Base-by-base conservation (phyloP, 2,329 filamentous ascomycete species). In the Penicillium sp. region DNA sequence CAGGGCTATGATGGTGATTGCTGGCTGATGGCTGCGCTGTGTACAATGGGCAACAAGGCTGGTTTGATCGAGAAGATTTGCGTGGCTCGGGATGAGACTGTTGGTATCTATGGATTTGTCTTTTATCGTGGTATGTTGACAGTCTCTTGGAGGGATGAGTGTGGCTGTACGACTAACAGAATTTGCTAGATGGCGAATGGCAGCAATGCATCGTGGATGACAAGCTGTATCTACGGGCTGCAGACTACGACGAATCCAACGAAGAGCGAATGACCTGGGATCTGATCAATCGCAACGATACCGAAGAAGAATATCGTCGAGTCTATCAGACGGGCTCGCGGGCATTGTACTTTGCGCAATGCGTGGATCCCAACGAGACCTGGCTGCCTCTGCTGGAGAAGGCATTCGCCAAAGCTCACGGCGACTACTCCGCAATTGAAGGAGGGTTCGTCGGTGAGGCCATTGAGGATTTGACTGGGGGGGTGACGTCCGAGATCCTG, bases 121-220 rank as follows among this genome's bases (percentile, higher is more conserved):
- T 94, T 95, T 71, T 86, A 90, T 74, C 84, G 90, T 65, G 85
- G 84, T 82, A 74, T 63, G 73, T 61, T 7, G 4, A 53, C 10
- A 11, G 0, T 28, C 3, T 4, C 20, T 20, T 37, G 38, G 7
- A 22, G 14, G 38, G 38, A 20, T 5, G 5, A 2, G 14, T 25
- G 6, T n/a, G 17, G 38, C 1, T 14, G 8, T 54, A 14, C 55
- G 6, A 28, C 54, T 25, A 43, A 62, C 17, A 1, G 15, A 10
- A 0, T n/a, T 4, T 42, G 15, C 50, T 64, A 85, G 91, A 94
- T 67, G 92, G 92, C 55, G 91, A 95, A 75, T 96, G 92, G 92
- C 90, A 94, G 58, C 92, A 92, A 67, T 92, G 90, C 59, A 93
- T 96, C 62, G 87, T 96, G 60, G 92, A 96, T 71, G 92, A 96